Conservation (phyloP, 1,284 basidiomycete genomes). For the Trichosporon faecale region DNA sequence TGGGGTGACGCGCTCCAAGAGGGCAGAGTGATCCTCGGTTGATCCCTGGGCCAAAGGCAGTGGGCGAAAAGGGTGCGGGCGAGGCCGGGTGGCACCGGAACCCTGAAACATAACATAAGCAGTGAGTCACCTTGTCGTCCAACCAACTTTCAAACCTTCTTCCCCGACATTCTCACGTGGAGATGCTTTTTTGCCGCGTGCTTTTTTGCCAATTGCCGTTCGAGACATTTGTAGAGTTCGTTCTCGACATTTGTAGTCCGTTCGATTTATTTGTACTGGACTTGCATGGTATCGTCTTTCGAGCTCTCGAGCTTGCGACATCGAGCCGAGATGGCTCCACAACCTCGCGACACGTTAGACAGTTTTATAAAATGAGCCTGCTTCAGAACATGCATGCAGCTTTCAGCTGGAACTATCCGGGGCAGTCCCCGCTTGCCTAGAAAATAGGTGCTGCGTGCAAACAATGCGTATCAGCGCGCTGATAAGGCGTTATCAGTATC, state of each 20-base stretch:
- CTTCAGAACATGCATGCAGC: neutral
- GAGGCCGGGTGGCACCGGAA: neutral
- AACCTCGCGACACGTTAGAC: neutral
- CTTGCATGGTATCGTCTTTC: neutral
- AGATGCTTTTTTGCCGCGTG: too few species aligned
- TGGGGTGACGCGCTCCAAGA: neutral
- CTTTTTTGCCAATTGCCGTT: neutral
- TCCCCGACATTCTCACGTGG: neutral
- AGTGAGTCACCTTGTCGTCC: neutral
- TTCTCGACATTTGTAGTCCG: neutral
- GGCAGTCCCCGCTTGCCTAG: neutral
- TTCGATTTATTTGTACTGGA: neutral
- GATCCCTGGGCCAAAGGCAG: neutral
- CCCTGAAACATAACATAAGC: constrained; percentile 1
- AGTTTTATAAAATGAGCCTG: neutral
- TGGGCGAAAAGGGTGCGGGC: neutral
- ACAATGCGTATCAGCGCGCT: neutral
- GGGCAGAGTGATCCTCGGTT: neutral
- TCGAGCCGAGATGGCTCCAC: neutral
- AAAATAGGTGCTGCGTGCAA: neutral
- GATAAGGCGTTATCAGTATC: neutral
- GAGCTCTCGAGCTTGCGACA: neutral
- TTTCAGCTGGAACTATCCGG: neutral
- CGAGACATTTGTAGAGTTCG: neutral
- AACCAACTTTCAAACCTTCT: neutral